Evolutionary conservation across 179 eudicot species (phyloP), one percentile per base, ranked within the genome.

Genomic region (Pouteria campechiana): DNA sequence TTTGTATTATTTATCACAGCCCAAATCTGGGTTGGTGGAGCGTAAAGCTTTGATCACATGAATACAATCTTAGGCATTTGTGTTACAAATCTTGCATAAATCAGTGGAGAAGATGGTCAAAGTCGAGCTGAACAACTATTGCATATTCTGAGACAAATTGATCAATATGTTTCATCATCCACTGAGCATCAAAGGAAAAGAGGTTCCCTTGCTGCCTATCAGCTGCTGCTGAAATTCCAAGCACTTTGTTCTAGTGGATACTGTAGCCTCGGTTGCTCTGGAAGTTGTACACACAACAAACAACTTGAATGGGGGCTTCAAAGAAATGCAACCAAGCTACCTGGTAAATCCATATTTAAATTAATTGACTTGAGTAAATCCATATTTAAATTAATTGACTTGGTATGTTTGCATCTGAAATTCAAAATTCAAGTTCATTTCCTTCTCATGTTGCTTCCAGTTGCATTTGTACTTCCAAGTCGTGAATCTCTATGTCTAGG

Each of bases 31-130:
- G n/a, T n/a, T n/a, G n/a, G n/a, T n/a, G n/a, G n/a, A n/a, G n/a
- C n/a, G n/a, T n/a, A n/a, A n/a, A n/a, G n/a, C n/a, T 35, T 44
- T 17, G 8, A 36, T 7, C 4, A 27, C 33, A 16, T n/a, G 25
- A 37, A 11, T 17, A 7, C 30, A 22, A 33, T 24, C 46, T 33
- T 23, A 20, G 11, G 25, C 19, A 45, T 12, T 22, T 52, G 39
- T 31, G 16, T 18, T 43, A 22, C 36, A 17, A 41, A 23, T 44
- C 54, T 17, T 50, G 38, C 48, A 14, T 48, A 52, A 20, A 54
- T 52, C 55, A 90, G 98, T 63, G 98, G 98, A 33, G 98, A 90
- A 61, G 98, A 90, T 65, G 98, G 98, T 54, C 76, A 81, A 77
- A 90, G 87, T 53, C 90, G 87, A 25, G 79, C 96, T 41, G 98